These are phyloP conservation scores for Globomyces pollinis-pini DNA, from an alignment of 192 early-diverging fungal genomes.

Conservation along the genomic window DNA sequence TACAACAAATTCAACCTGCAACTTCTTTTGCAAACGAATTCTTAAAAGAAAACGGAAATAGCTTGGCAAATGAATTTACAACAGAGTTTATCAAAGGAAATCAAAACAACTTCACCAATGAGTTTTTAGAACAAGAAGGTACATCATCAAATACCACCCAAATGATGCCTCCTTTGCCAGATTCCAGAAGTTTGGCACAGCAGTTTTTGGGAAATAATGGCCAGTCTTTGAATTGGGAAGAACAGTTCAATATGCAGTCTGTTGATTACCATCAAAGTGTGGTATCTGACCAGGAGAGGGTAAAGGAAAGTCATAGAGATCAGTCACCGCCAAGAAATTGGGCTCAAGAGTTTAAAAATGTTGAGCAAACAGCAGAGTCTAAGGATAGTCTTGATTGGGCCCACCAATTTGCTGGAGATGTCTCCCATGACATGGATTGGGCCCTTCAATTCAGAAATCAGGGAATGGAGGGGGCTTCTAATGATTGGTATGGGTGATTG, in stretches of 20 bases:
- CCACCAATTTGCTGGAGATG: neutral
- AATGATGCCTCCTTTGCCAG: too few relatives aligned
- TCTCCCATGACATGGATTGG: slow-evolving; percentile 8
- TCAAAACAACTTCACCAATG: too few relatives aligned
- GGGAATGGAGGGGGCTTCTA: neutral
- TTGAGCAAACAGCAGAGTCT: neutral
- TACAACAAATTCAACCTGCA: slow-evolving; percentile 36
- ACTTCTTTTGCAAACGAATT: neutral
- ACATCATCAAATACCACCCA: slow-evolving; percentile 10
- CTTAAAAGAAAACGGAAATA: slow-evolving; percentile 16
- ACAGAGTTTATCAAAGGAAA: neutral
- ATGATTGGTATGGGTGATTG: neutral
- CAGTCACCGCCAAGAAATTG: slow-evolving; percentile 3
- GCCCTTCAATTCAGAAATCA: neutral
- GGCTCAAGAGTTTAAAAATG: neutral
- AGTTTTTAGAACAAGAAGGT: too few relatives aligned
- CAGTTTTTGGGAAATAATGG: slow-evolving; percentile 23
- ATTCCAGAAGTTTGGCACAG: slow-evolving; percentile 29
- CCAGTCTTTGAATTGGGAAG: slow-evolving; percentile 43
- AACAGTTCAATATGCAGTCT: slow-evolving; percentile 47
- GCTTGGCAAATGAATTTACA: slow-evolving; percentile 27
- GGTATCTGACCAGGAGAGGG: slow-evolving; percentile 37
- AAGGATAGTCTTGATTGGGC: neutral
- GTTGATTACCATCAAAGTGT: slow-evolving; percentile 30
- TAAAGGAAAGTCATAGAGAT: slow-evolving; percentile 21